phyloP scores from a whole-genome alignment of 208 protist species.

The Trypanosoma cruzi region DNA sequence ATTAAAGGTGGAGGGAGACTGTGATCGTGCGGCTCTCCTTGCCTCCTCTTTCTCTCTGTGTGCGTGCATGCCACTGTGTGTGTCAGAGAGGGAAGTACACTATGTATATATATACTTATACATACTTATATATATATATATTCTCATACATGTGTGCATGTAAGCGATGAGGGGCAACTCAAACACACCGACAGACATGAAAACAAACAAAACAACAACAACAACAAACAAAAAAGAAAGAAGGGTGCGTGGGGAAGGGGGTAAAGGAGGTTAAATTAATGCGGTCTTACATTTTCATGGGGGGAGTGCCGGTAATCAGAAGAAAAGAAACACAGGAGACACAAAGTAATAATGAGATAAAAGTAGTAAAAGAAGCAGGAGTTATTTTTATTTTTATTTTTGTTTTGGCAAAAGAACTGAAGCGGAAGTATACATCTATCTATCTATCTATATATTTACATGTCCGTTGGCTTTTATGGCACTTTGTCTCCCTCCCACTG shows the following conservation, averaged over 20 bases:
- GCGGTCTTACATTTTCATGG: background rate
- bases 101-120: too few species aligned
- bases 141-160: too few species aligned
- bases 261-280: background rate
- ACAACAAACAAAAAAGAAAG: background rate
- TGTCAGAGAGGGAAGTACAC: background rate
- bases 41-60: background rate
- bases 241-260: background rate
- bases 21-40: background rate
- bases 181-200: background rate
- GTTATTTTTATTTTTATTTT: background rate
- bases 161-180: background rate
- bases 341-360: background rate
- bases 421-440: background rate
- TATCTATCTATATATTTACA: background rate
- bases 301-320: background rate
- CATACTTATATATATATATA: too few species aligned
- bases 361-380: background rate
- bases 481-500: background rate
- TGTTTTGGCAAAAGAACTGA: background rate
- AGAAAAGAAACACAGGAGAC: background rate
- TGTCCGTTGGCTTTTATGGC: background rate
- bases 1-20: background rate
- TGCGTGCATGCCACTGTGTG: background rate
- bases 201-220: constrained; percentile 3